phyloP scores from a whole-genome alignment of 768 basidiomycete species.

The Pulveroboletus sp. region DNA sequence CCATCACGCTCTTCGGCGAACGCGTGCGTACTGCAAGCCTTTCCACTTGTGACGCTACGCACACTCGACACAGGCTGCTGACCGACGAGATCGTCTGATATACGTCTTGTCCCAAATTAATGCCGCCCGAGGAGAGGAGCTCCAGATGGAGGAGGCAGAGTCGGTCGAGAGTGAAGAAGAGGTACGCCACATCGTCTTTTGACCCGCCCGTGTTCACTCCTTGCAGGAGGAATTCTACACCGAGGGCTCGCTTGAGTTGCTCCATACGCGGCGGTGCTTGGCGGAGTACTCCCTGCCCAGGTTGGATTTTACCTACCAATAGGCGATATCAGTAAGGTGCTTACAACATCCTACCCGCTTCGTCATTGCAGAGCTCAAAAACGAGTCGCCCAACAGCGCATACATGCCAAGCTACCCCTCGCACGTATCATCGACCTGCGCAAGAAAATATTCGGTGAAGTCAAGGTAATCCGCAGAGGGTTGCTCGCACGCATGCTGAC shows the following conservation, averaged over 20 bases:
- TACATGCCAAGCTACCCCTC: constrained; percentile 85
- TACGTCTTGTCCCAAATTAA: constrained; percentile 94
- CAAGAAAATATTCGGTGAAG: constrained; percentile 83
- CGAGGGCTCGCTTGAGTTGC: constrained; percentile 81
- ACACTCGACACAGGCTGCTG: constrained; percentile 69
- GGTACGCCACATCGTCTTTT: constrained; percentile 36
- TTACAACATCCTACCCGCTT: constrained; percentile 52
- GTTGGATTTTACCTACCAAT: constrained; percentile 70
- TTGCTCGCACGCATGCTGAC: background rate
- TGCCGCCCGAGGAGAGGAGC: constrained; percentile 80
- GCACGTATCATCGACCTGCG: constrained; percentile 89
- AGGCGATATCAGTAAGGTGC: constrained; percentile 66
- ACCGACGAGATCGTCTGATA: constrained; percentile 92
- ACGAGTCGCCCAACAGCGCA: constrained; percentile 87
- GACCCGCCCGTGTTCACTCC: constrained; percentile 1
- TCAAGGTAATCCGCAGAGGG: constrained; percentile 61
- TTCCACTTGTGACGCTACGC: constrained; percentile 7
- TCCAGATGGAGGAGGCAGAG: constrained; percentile 67
- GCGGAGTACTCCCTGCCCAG: constrained; percentile 95
- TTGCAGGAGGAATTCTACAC: constrained; percentile 91
- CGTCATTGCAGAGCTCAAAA: constrained; percentile 84
- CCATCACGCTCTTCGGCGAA: constrained; percentile 97
- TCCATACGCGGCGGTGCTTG: constrained; percentile 80
- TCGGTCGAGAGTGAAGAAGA: constrained; percentile 76
- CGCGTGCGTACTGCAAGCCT: constrained; percentile 58